Evolutionary conservation across 306 rosid species (phyloP).

Genomic region (Rubus idaeus): DNA sequence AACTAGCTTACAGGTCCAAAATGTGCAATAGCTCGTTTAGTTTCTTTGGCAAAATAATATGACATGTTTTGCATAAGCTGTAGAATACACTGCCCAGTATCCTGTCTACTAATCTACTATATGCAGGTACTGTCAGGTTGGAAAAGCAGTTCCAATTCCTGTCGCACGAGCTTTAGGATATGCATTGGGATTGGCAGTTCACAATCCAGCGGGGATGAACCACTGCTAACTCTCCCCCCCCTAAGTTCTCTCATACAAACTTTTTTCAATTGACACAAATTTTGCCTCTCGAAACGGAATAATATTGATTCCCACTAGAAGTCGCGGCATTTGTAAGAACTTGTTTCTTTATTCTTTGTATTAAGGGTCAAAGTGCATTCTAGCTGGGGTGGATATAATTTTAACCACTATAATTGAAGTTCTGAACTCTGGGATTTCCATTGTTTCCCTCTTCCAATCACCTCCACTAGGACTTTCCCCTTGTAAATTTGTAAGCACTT

Average conservation of each 20-base stretch:
- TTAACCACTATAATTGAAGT: background rate
- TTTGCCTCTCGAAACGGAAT: constrained; percentile 25
- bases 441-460: background rate
- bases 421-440: background rate
- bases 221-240: constrained; percentile 72
- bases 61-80: background rate
- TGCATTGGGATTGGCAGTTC: constrained; percentile 66
- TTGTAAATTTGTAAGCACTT: no score
- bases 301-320: constrained; percentile 2
- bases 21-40: background rate
- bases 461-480: background rate
- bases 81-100: background rate
- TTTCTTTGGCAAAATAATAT: background rate
- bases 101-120: constrained; percentile 1
- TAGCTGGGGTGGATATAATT: background rate
- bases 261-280: constrained; percentile 45
- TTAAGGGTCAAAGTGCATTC: no score
- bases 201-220: constrained; percentile 49
- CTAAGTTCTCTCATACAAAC: constrained; percentile 70
- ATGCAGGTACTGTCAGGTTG: constrained; percentile 80
- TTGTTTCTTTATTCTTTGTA: background rate
- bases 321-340: background rate
- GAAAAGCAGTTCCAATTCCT: constrained; percentile 84
- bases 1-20: background rate
- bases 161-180: constrained; percentile 78